Base-by-base conservation (phyloP, 371 early-diverging fungal species). In the Rhizopus microsporus region DNA sequence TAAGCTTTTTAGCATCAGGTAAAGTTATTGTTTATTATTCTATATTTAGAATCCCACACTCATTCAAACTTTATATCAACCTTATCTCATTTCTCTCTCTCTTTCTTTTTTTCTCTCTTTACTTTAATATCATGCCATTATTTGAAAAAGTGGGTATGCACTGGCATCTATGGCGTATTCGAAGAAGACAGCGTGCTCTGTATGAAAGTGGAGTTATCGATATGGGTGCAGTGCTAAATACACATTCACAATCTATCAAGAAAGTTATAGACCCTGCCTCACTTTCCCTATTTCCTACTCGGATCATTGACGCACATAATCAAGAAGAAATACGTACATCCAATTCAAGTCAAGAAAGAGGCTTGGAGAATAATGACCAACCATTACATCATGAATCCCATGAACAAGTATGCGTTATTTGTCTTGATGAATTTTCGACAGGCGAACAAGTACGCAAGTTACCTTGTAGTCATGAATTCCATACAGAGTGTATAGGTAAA, bases 401-500 rank as follows among this genome's bases (percentile, higher is more conserved):
- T 15, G 60, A 59, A 7, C 57, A 55, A 34, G 57, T 75, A 2
- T 95, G 95, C 67, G 87, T 88, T 17, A 88, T 95, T 51, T 95
- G 96, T 62, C 68, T 94, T 40, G 85, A 86, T 60, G 88, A 85
- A 9, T 93, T 87, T 69, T 75, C 69, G 6, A 40, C 59, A 4
- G 86, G 84, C 13, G 90, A 90, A 29, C 56, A 63, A 29, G 62
- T 94, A 42, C 73, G 93, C 3, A 58, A 75, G 23, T 73, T 95
- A 10, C 82, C 84, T 2, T 95, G 95, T 65, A 72, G 72, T 3
- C 95, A 95, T 68, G 83, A 81, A 56, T 95, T 87, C 65, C 95
- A 94, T 57, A 72, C 80, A 17, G 88, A 87, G 45, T 95, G 96
- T 70, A 84, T 94, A 51, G 93, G 92, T 81, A 78, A 71, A 59